Base-by-base conservation (phyloP, 1,139 yeast genomes). In the Sugiyamaella novakii region DNA sequence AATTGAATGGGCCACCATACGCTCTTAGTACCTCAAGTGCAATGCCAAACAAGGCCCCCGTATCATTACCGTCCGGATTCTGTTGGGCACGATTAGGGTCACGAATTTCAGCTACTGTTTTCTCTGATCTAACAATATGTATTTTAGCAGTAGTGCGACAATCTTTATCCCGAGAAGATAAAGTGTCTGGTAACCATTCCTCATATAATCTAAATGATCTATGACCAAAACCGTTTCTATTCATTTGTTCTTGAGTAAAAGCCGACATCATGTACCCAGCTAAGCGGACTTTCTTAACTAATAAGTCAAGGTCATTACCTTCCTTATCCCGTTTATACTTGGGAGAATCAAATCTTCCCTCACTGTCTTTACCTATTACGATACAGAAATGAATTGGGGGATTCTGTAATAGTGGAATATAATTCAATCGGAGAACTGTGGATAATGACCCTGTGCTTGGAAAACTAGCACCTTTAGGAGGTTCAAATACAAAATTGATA, bases 261-360 rank as follows among this genome's bases (percentile, higher is more conserved):
- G 97, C 96, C 61, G 88, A 91, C 96, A 89, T 88, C 66, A 92
- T 66, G 60, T 96, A 75, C 3, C 87, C 96, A 5, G 91, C 97
- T 53, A 88, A 79, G 59, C 95, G 80, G 57, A 92, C 66, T 64
- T 87, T 89, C 56, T 75, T 74, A 18, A 87, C 71, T 0, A 97
- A 97, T n/a, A 82, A 68, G 14, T 83, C 84, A 19, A 91, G 63
- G n/a, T 76, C 79, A 54, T 88, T 83, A 1, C 82, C 83, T 59
- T 87, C 95, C 34, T 75, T 67, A 34, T 70, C 66, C 21, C 67
- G 57, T 54, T 80, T 79, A 50, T 80, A 74, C 3, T 67, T 63
- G 1, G 95, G 94, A 61, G 89, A 80, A 62, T 92, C 98, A 64
- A 80, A 91, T 6, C 68, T 56, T 6, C 81, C 80, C 3, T 81